phyloP scores from a whole-genome alignment of 352 stramenopile genomes.

The Pythium biforme region DNA sequence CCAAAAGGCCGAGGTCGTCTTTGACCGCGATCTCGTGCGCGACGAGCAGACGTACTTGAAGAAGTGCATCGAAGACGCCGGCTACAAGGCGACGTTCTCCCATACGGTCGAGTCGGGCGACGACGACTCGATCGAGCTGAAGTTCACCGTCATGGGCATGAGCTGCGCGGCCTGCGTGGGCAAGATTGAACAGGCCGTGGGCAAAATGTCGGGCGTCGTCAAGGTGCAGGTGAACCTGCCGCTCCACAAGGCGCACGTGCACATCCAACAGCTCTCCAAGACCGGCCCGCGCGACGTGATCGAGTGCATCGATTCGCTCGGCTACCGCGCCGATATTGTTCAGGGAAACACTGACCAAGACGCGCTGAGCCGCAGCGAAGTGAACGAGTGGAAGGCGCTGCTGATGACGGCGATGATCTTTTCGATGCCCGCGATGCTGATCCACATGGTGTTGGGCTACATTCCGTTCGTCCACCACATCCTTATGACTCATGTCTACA shows the following conservation, averaged over 20 bases:
- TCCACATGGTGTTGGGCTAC: conserved; percentile 87
- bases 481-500: conserved; percentile 77
- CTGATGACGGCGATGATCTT: conserved; percentile 79
- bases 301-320: conserved; percentile 61
- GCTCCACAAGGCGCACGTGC: conserved; percentile 70
- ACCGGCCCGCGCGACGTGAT: conserved; percentile 73
- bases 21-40: conserved; percentile 68
- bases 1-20: conserved; percentile 83
- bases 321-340: conserved; percentile 60
- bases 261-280: conserved; percentile 76
- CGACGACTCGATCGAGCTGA: conserved; percentile 78
- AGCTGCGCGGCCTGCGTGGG: conserved; percentile 54
- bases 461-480: conserved; percentile 61
- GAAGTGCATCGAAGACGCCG: conserved; percentile 69
- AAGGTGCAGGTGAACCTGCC: conserved; percentile 66
- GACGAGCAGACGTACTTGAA: conserved; percentile 47
- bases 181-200: conserved; percentile 68
- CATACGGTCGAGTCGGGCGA: conserved; percentile 73
- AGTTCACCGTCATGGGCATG: conserved; percentile 76
- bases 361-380: conserved; percentile 64
- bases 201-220: conserved; percentile 64
- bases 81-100: conserved; percentile 78
- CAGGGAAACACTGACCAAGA: conserved; percentile 58
- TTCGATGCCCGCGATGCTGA: conserved; percentile 78
- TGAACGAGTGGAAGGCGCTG: conserved; percentile 71